Base-by-base conservation (phyloP, 257 asterid genomes). In the Verbena officinalis region DNA sequence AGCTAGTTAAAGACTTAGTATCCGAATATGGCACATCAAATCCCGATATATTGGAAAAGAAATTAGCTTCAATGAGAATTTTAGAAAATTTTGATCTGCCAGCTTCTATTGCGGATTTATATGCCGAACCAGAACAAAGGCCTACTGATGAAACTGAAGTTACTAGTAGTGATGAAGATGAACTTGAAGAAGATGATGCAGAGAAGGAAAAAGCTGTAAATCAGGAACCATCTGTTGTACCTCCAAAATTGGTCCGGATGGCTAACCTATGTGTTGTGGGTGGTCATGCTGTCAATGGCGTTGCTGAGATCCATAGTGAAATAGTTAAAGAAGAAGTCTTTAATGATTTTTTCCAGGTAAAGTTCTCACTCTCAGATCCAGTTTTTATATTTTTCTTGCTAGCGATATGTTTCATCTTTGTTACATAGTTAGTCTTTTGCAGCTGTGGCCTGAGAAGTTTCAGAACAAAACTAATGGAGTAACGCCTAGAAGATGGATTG, bases 281-380 rank as follows among this genome's bases (percentile, higher is more conserved):
- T 61, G 95, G 96, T 74, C 96, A 89, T 76, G 82, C 90, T 72
- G 96, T 89, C 55, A 89, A 89, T 72, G 96, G 96, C 27, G 96
- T 89, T 65, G 96, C 96, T 57, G 96, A 78, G 64, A 89, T 86
- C 68, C 96, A 89, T 69, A 89, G 96, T 58, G 89, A 89, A 69
- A 86, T 86, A 64, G 95, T 89, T 66, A 89, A 84, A 76, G 70
- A 80, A 14, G 96, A 89, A 60, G 96, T 89, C 55, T 89, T 89
- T 59, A 84, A 81, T 64, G 95, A 82, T 64, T 89, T 89, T 72
- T 86, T 77, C 79, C 69, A 86, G 96, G 96, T 89, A 73, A 68
- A 58, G 9, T 15, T 65, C 58, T 48, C 54, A 12, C 40, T n/a
- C n/a, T n/a, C n/a, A n/a, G n/a, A n/a, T n/a, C 30, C 31, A 12